Base-by-base conservation (phyloP, 2,329 filamentous ascomycete species). In the Fusarium cyanostomum region DNA sequence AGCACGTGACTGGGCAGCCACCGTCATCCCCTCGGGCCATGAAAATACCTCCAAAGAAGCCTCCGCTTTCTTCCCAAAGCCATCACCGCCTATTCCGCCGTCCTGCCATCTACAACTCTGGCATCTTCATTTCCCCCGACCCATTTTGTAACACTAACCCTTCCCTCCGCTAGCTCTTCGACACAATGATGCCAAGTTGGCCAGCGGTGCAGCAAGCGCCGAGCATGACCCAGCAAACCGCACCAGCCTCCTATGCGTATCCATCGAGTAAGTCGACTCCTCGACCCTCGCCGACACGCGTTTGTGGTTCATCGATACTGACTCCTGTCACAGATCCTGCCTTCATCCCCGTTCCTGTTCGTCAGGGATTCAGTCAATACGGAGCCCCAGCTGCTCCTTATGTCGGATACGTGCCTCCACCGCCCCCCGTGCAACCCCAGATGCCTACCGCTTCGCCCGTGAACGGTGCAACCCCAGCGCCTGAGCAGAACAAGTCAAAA, bases 261-360 rank as follows among this genome's bases (percentile, higher is more conserved):
- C 72, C 75, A 59, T 64, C 74, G 52, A 78, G 77, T 79, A 71
- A 63, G 78, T 75, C 56, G 37, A 44, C 48, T 26, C 45, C 28
- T 45, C 50, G 34, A 38, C 28, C 39, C 26, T 13, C 38, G 33
- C 13, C 35, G 39, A 45, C 38, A 41, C 26, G 24, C 8, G 15
- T 27, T 13, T 11, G 33, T 38, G 3, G 15, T 11, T 12, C 41
- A 31, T 30, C 30, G 33, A 55, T 44, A 21, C 73, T 78, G 62
- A 77, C 60, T 30, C 30, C 11, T n/a, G 31, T 27, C 7, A n/a
- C 53, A 77, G 79, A 81, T 64, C 82, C 84, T 70, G 86, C 86
- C 59, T 89, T 84, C 70, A 87, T 84, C 59, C 79, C 85, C 64
- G 86, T 89, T 62, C 81, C 84, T 76, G 85, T 87, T 71, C 86